Evolutionary conservation across 202 grass and related monocot genomes (phyloP), one percentile per base, ranked within the genome.

Genomic region (Carex sylvatica): DNA sequence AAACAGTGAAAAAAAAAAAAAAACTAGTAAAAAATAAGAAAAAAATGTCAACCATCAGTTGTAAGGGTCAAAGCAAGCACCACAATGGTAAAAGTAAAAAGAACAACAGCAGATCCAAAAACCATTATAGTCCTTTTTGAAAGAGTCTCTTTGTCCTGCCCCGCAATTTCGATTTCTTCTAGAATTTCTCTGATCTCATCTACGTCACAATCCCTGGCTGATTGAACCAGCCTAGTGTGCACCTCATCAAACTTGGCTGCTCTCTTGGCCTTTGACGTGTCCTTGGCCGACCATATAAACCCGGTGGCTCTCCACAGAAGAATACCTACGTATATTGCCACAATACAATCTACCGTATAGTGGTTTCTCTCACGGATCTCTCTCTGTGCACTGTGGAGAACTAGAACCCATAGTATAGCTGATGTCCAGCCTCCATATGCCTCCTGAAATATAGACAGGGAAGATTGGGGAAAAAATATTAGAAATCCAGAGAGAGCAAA

Each of bases 371-470:
- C 95, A 0, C 92, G 86, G 54, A 93, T 81, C 78, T 98, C 95
- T 84, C 92, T 95, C 66, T 98, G 92, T 0, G 89, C 91, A 14
- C 95, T 95, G 54, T 98, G 95, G 14, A 98, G 40, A 66, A 95
- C 91, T 0, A 95, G 89, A 40, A 95, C 30, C 95, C 95, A 98
- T 86, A 95, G 82, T 2, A 47, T 61, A 49, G 83, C 82, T 20
- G 95, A 98, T 59, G 92, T 93, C 90, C 92, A 93, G 44, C 96
- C 96, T 69, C 92, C 92, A 2, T 98, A 98, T 61, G 95, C 95
- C 87, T 98, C 95, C 95, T 98, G 69, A 12, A 56, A 80, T 47
- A n/a, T 30, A 42, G 67, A 78, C 33, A 87, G 56, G 44, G 42
- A 55, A 31, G 22, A 55, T 9, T 7, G 0, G 53, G 68, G 61